Percentiles rank a stretch among this genome's conserved stretches.
Conservation (phyloP, 176 grass and related monocot species). For the Zea mays region DNA sequence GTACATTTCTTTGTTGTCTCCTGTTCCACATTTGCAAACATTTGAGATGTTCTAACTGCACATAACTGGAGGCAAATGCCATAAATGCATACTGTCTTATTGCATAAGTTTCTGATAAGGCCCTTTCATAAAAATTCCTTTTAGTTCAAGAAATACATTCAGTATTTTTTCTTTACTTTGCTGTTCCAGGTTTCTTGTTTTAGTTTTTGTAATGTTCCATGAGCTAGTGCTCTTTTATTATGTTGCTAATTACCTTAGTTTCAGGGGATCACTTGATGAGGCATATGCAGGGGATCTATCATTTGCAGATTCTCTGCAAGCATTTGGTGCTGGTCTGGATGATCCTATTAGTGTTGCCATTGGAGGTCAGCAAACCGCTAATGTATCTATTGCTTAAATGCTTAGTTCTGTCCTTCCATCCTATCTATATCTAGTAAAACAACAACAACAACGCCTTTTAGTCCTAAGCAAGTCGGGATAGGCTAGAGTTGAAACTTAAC, state of each 20-base stretch:
- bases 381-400: conserved; percentile 37
- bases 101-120: conserved; percentile 30
- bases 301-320: conserved; percentile 78
- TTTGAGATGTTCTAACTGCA: conserved; percentile 4
- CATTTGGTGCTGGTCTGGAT: conserved; percentile 91
- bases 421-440: conserved; percentile 26
- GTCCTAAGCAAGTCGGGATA: background rate
- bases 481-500: background rate
- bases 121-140: conserved; percentile 21
- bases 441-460: background rate
- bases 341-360: conserved; percentile 91
- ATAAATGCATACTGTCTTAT: background rate
- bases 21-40: conserved; percentile 25
- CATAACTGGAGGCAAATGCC: background rate
- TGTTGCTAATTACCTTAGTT: conserved; percentile 39
- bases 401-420: conserved; percentile 33
- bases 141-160: background rate
- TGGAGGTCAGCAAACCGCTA: conserved; percentile 62
- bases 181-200: background rate
- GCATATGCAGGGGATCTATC: conserved; percentile 73
- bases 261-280: conserved; percentile 85
- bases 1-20: conserved; percentile 47
- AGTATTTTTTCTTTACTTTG: conserved; percentile 18
- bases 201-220: conserved; percentile 3
- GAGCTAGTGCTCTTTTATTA: background rate